Base-by-base conservation (phyloP, 176 grass and related monocot genomes). In the Oryza longistaminata region DNA sequence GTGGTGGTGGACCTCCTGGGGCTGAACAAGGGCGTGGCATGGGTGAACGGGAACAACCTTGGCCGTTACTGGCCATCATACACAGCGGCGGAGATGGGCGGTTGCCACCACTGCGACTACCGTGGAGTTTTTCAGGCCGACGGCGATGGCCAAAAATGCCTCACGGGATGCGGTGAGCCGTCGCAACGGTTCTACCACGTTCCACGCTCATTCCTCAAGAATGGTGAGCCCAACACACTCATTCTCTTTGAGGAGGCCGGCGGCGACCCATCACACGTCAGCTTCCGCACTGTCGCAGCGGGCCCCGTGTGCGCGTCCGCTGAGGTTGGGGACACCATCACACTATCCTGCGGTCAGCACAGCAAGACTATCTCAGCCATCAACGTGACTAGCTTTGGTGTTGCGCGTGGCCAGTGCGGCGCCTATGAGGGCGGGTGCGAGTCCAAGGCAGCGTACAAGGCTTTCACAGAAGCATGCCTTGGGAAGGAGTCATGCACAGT, bases 1-100 rank as follows among this genome's bases (percentile, higher is more conserved):
- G 92, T 94, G 15, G 92, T 88, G 33, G 77, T 89, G 1, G 90
- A 97, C 87, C 84, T 90, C 15, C 46, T 85, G 2, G 95, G 95
- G 4, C 73, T 97, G 19, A 79, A 82, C 14, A 97, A 94, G 82
- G 95, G 92, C 21, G 60, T 79, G 21, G 90, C 90, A 13, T 94
- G 92, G 92, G 87, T 97, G 45, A 97, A 97, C 67, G 95, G 95
- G 55, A 86, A 97, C 81, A 97, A 85, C 90, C 83, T 97, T 3
- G 95, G 92, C 8, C 90, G 90, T 0, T 94, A 90, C 87, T 97
- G 92, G 95, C 90, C 95, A 9, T 74, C 75, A 12, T 86, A 78
- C 86, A 49, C 40, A 0, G 82, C 92, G 4, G 53, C 68, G 9
- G 68, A 79, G 17, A 66, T 86, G 80, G 75, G 19, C 45, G 88